phyloP scores from a whole-genome alignment of 2,329 filamentous ascomycete species.

The Conoideocrella luteorostrata region DNA sequence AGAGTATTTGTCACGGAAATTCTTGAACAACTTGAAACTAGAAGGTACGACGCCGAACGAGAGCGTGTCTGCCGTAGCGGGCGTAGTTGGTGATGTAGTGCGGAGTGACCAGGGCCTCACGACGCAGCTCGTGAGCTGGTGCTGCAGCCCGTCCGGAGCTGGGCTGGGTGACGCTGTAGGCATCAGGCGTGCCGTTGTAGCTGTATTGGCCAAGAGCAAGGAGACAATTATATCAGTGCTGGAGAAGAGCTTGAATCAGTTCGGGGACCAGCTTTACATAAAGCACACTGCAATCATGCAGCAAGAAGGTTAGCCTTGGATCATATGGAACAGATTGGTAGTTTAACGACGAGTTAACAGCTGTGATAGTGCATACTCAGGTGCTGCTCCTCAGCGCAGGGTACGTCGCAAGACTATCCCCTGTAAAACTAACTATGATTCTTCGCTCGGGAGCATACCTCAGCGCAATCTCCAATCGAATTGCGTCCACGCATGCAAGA shows the following conservation, averaged over 20 bases:
- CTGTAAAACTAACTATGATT: constrained; percentile 60
- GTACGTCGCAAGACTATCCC: constrained; percentile 61
- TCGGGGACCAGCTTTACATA: constrained; percentile 83
- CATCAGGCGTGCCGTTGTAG: constrained; percentile 60
- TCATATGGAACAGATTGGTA: too few species aligned
- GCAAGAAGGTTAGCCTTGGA: constrained; percentile 67
- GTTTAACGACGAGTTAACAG: constrained; percentile 14
- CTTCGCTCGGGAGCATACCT: constrained; percentile 69
- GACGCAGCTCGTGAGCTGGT: constrained; percentile 55
- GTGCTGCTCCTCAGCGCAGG: constrained; percentile 71
- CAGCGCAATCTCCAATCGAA: constrained; percentile 74
- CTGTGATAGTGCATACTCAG: constrained; percentile 68
- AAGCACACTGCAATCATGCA: constrained; percentile 76
- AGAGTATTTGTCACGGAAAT: constrained; percentile 38
- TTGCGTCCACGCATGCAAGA: constrained; percentile 67
- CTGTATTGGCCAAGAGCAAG: constrained; percentile 46
- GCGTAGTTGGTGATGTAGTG: constrained; percentile 46
- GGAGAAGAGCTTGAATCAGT: constrained; percentile 64
- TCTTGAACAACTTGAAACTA: constrained; percentile 30
- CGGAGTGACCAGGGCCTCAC: constrained; percentile 41
- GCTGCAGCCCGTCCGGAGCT: constrained; percentile 56
- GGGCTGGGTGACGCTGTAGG: constrained; percentile 58
- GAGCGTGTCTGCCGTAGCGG: constrained; percentile 51
- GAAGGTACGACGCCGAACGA: constrained; percentile 24
- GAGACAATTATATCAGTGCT: constrained; percentile 49